These are phyloP conservation scores for Linnemannia elongata DNA, from an alignment of 192 early-diverging fungal species.

Conservation along the genomic window DNA sequence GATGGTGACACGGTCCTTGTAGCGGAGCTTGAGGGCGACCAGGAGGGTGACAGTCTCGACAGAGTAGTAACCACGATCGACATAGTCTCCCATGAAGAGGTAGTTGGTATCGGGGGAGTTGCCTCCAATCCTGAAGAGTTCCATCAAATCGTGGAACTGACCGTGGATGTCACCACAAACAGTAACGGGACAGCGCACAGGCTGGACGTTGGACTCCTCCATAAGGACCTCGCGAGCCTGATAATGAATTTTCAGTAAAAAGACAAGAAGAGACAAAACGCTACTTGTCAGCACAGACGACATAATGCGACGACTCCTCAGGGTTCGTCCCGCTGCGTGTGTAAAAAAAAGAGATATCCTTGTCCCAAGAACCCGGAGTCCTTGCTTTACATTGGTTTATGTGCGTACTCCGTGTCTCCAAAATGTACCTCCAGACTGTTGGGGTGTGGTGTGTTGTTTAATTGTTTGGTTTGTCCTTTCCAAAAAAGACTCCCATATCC, in stretches of 20 bases:
- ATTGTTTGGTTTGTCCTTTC: not conserved
- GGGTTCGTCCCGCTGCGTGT: not conserved
- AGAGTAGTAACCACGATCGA: slow-evolving; percentile 98
- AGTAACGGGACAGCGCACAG: slow-evolving; percentile 97
- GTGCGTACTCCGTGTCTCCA: not conserved
- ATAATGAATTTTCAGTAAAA: not conserved
- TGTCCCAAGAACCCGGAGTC: not conserved
- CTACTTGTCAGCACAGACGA: not conserved
- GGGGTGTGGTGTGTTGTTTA: not conserved
- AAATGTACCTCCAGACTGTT: not conserved
- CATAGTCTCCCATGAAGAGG: slow-evolving; percentile 99
- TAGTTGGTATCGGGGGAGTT: slow-evolving; percentile 98
- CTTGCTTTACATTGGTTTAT: slow-evolving; percentile 5
- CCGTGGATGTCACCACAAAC: slow-evolving; percentile 99
- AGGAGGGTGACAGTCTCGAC: slow-evolving; percentile 98
- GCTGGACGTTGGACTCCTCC: slow-evolving; percentile 98
- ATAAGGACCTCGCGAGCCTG: slow-evolving; percentile 93
- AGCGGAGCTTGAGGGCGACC: slow-evolving; percentile 94
- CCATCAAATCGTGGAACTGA: slow-evolving; percentile 98
- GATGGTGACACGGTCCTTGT: slow-evolving; percentile 93
- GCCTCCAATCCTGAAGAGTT: slow-evolving; percentile 97
- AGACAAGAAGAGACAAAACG: not conserved
- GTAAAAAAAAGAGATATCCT: not conserved
- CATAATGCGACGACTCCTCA: not conserved
- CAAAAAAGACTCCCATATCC: not conserved